A percentile compares a stretch with the other conserved stretches of the same genome.
These are phyloP conservation scores for Polysphondylium violaceum DNA, from an alignment of 78 protist species.

Conservation along the genomic window DNA sequence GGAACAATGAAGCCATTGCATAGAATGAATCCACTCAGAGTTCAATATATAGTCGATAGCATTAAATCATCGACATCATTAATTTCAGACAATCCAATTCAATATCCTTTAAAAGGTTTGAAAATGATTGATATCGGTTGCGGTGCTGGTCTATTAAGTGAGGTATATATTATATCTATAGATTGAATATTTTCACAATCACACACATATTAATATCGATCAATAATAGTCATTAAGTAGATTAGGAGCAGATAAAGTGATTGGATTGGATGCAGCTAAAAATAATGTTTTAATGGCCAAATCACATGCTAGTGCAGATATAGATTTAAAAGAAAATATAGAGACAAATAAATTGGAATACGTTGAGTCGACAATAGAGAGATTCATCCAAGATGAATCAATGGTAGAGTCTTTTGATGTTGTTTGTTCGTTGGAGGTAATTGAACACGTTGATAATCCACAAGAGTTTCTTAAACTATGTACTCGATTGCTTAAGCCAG, in stretches of 20 bases:
- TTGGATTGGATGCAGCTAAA: constrained; percentile 72
- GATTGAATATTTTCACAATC: not conserved
- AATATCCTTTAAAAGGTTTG: constrained; percentile 19
- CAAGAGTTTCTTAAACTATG: constrained; percentile 29
- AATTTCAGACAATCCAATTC: not conserved
- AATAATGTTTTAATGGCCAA: constrained; percentile 59
- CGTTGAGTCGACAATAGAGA: constrained; percentile 35
- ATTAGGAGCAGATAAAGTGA: constrained; percentile 49
- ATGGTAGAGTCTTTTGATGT: constrained; percentile 13
- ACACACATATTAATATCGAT: too few species aligned
- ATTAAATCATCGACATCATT: not conserved
- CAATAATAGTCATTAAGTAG: constrained; percentile 35
- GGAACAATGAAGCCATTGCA: constrained; percentile 77
- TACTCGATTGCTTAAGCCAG: constrained; percentile 51
- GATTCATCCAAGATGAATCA: not conserved
- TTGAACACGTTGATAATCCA: constrained; percentile 79
- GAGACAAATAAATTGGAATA: constrained; percentile 7
- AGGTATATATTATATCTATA: not conserved
- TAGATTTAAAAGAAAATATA: constrained; percentile 1
- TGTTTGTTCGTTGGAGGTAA: constrained; percentile 59
- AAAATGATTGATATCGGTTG: constrained; percentile 69
- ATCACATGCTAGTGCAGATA: constrained; percentile 42
- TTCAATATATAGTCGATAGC: constrained; percentile 47
- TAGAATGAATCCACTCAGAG: constrained; percentile 73
- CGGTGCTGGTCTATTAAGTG: constrained; percentile 74